Base-by-base conservation (phyloP, 257 asterid genomes). In the Ophiorrhiza pumila region DNA sequence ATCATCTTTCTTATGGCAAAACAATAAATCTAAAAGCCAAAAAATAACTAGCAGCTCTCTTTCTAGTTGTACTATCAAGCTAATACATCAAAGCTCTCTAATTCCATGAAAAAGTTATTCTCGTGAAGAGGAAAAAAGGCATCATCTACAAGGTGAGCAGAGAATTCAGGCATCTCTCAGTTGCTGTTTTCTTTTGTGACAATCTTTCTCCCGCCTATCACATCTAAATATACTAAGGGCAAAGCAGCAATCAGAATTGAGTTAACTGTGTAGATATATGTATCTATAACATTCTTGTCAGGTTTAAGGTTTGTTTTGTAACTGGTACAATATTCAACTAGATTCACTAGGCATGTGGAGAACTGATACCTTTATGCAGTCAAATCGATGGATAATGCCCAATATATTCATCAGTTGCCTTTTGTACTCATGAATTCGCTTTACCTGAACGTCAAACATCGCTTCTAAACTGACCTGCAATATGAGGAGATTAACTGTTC, bases 401-500 rank as follows among this genome's bases (percentile, higher is more conserved):
- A 81, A 56, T 58, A 81, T 75, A 76, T 81, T 84, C 80, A 84
- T 79, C 73, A 84, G 81, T 68, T 84, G 88, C 52, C 88, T 80
- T 78, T 84, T 82, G 77, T 81, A 84, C 61, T 79, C 88, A 25
- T 84, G 88, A 71, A 84, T 84, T 56, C 88, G 82, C 78, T 84
- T 84, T 53, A 84, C 65, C 81, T 84, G 88, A 69, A 84, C 86
- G 31, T 84, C 88, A 58, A 84, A 84, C 84, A 84, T 81, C 71
- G 86, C 86, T 20, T 81, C 88, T 74, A 82, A 68, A 64, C 88
- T 79, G 79, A 84, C 86, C 88, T 84, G 84, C 74, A 78, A 50
- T 58, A 53, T 52, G 27, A 23, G 60, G 57, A 49, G 46, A 56
- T 52, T 27, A 7, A 32, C 11, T 27, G 34, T 60, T 42, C 49